Conservation (phyloP, 352 stramenopile genomes). For the Phytophthora parvispora region DNA sequence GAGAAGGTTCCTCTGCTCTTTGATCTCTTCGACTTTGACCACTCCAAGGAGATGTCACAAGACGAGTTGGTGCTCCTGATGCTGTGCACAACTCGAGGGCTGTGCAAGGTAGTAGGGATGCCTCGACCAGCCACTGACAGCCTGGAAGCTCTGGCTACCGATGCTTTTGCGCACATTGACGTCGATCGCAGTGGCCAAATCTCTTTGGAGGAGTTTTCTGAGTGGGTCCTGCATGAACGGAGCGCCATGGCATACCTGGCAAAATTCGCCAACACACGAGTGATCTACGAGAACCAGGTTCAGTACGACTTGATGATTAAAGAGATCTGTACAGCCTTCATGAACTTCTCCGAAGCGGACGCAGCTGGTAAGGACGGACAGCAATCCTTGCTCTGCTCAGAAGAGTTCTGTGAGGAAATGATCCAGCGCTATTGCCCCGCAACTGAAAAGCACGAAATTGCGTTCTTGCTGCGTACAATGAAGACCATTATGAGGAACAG, state of each 20-base stretch:
- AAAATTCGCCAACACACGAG: conserved; percentile 63
- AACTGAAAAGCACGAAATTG: conserved; percentile 41
- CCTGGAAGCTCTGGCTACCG: conserved; percentile 58
- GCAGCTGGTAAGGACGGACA: background rate
- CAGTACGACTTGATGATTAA: conserved; percentile 73
- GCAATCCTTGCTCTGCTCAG: conserved; percentile 45
- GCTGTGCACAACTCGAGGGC: conserved; percentile 75
- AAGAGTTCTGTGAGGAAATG: conserved; percentile 47
- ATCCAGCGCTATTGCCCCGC: conserved; percentile 48
- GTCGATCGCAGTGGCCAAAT: conserved; percentile 64
- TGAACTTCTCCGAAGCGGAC: conserved; percentile 38
- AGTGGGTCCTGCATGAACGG: conserved; percentile 63
- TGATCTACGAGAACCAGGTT: conserved; percentile 80
- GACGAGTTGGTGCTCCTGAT: conserved; percentile 76
- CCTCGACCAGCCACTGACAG: conserved; percentile 58
- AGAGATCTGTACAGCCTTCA: conserved; percentile 59
- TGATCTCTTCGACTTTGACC: conserved; percentile 85
- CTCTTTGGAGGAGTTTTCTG: conserved; percentile 67
- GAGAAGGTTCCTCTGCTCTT: conserved; percentile 80
- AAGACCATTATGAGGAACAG: conserved; percentile 25
- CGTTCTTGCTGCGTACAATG: conserved; percentile 64
- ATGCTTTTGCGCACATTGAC: conserved; percentile 70
- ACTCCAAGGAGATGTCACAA: conserved; percentile 75
- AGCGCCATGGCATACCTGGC: conserved; percentile 65
- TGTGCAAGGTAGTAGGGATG: conserved; percentile 76